Evolutionary conservation across 2,329 filamentous ascomycete genomes (phyloP).

Genomic region (Monosporascus sp.): DNA sequence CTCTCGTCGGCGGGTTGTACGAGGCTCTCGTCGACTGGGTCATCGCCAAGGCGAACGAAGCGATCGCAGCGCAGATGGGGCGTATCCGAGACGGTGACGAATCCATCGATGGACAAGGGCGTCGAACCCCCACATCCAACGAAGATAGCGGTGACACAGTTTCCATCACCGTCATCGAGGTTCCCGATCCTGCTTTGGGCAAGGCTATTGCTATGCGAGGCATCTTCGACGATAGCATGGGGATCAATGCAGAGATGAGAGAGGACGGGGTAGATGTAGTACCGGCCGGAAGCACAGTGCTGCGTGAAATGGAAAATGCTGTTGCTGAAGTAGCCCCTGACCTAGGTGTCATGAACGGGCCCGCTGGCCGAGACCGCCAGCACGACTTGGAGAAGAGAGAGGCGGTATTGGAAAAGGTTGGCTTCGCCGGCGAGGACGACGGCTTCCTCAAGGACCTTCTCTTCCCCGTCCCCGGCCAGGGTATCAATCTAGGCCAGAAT

Average conservation of each 20-base stretch:
- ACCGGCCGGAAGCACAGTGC: conserved; percentile 70
- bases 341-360: conserved; percentile 66
- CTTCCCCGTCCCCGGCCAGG: conserved; percentile 71
- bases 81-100: conserved; percentile 61
- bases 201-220: conserved; percentile 87
- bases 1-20: conserved; percentile 81
- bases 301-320: conserved; percentile 82
- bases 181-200: conserved; percentile 73
- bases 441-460: conserved; percentile 78
- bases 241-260: conserved; percentile 97
- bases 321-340: conserved; percentile 73
- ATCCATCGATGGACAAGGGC: conserved; percentile 62
- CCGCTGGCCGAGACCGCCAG: conserved; percentile 66
- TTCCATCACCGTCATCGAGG: conserved; percentile 80
- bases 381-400: conserved; percentile 77
- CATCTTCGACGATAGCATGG: conserved; percentile 85
- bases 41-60: conserved; percentile 78
- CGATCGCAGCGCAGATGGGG: conserved; percentile 72
- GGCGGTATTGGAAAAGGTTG: conserved; percentile 78
- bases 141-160: conserved; percentile 80
- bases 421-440: conserved; percentile 72
- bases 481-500: conserved; percentile 72
- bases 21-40: conserved; percentile 96
- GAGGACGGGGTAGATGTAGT: conserved; percentile 81
- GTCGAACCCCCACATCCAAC: conserved; percentile 59